These are phyloP conservation scores for Saccharomyces mikatae DNA, from an alignment of 805 yeast genomes.

Conservation along the genomic window DNA sequence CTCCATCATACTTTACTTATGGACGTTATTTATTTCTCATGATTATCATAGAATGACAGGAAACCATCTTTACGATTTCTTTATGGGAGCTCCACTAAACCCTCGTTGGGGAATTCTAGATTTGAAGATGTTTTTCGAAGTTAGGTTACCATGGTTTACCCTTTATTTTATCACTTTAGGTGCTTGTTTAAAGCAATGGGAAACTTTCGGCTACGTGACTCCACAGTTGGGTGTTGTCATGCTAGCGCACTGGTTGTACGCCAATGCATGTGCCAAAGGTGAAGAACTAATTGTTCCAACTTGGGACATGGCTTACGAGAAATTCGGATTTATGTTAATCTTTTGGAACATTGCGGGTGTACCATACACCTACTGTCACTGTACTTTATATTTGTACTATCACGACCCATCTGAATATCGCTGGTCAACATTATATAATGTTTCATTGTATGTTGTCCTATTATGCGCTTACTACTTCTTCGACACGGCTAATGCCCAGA, in stretches of 20 bases:
- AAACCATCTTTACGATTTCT: constrained; percentile 78
- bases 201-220: constrained; percentile 67
- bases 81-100: constrained; percentile 96
- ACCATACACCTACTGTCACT: constrained; percentile 94
- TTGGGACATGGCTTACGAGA: constrained; percentile 99
- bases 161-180: constrained; percentile 70
- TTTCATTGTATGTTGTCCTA: constrained; percentile 46
- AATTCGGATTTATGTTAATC: constrained; percentile 96
- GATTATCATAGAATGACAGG: constrained; percentile 92
- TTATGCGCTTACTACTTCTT: constrained; percentile 79
- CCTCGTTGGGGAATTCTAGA: constrained; percentile 92
- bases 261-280: constrained; percentile 95
- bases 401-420: constrained; percentile 79
- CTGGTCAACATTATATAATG: constrained; percentile 58
- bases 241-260: constrained; percentile 87
- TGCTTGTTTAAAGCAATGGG: constrained; percentile 70
- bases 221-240: constrained; percentile 67
- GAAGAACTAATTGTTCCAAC: constrained; percentile 96
- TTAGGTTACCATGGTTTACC: constrained; percentile 94
- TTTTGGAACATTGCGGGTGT: constrained; percentile 99
- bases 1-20: constrained; percentile 61
- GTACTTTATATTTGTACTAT: constrained; percentile 73
- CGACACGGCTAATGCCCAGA: constrained; percentile 92
- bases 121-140: constrained; percentile 95
- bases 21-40: constrained; percentile 54